Conservation (phyloP, 73 alveolate genomes). For the Paramecium biaurelia region DNA sequence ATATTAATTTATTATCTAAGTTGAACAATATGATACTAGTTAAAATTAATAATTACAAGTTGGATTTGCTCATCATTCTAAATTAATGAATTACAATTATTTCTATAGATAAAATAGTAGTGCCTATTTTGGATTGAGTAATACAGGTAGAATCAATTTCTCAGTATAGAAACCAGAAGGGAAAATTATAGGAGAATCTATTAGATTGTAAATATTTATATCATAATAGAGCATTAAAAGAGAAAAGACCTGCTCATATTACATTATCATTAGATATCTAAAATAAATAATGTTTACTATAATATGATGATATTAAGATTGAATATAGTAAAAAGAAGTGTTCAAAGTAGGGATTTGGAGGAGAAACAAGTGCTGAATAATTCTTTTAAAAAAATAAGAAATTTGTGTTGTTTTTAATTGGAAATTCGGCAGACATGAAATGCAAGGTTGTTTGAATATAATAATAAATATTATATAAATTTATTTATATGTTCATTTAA, state of each 20-base stretch:
- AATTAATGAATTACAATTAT: not conserved
- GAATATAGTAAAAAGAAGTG: conserved; percentile 3
- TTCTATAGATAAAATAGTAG: conserved; percentile 1
- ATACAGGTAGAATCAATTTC: not conserved
- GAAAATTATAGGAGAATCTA: not conserved
- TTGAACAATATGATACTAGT: not conserved
- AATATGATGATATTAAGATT: conserved; percentile 8
- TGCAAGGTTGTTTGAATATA: not conserved
- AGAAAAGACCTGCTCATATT: not conserved
- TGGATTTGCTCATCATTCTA: conserved; percentile 38
- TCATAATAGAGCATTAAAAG: not conserved
- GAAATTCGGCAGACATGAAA: not conserved
- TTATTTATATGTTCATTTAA: not conserved
- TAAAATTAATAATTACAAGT: not conserved
- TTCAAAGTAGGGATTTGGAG: not conserved
- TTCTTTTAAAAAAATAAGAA: not conserved
- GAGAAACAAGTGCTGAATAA: not conserved
- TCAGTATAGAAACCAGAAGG: conserved; percentile 21
- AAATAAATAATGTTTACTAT: not conserved
- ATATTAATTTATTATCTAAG: not conserved
- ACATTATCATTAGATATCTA: not conserved
- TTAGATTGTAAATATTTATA: not conserved
- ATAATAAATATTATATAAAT: not conserved
- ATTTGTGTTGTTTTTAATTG: not conserved
- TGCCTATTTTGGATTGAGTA: conserved; percentile 23